These are phyloP conservation scores for Diaporthe citri DNA, from an alignment of 2,329 filamentous ascomycete species.

Conservation along the genomic window DNA sequence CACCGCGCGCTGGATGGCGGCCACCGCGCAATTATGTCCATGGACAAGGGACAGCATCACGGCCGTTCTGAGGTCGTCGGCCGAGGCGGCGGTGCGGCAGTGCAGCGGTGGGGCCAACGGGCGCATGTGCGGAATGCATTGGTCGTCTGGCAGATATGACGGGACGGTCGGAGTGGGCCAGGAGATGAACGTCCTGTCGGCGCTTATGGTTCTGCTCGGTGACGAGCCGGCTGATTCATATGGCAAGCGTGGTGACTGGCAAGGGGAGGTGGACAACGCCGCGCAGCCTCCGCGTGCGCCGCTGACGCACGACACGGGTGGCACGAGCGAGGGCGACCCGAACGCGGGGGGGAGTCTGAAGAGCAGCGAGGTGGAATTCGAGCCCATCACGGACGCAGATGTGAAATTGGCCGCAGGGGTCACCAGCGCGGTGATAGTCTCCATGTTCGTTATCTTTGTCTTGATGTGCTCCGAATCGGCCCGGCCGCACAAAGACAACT, in stretches of 20 bases:
- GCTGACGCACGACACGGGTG: constrained; percentile 62
- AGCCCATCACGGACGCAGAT: constrained; percentile 60
- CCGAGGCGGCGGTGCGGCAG: constrained; percentile 60
- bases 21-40: constrained; percentile 63
- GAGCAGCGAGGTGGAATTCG: constrained; percentile 46
- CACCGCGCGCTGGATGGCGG: constrained; percentile 64
- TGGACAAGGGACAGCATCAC: constrained; percentile 58
- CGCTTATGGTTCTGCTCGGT: constrained; percentile 55
- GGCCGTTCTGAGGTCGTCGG: constrained; percentile 59
- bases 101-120: constrained; percentile 62
- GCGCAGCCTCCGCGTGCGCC: constrained; percentile 43
- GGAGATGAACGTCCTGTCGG: constrained; percentile 58
- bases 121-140: constrained; percentile 62
- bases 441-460: constrained; percentile 41
- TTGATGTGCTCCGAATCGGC: neutral
- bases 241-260: neutral
- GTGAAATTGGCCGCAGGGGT: constrained; percentile 62
- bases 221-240: constrained; percentile 37
- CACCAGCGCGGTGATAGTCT: constrained; percentile 47
- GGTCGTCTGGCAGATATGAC: constrained; percentile 55
- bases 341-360: constrained; percentile 51
- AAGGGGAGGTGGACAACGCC: neutral
- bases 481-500: neutral
- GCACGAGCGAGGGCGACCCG: constrained; percentile 59
- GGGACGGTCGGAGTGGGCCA: constrained; percentile 61